Conservation (phyloP, 768 basidiomycete species). For the Rhodotorula graminis region DNA sequence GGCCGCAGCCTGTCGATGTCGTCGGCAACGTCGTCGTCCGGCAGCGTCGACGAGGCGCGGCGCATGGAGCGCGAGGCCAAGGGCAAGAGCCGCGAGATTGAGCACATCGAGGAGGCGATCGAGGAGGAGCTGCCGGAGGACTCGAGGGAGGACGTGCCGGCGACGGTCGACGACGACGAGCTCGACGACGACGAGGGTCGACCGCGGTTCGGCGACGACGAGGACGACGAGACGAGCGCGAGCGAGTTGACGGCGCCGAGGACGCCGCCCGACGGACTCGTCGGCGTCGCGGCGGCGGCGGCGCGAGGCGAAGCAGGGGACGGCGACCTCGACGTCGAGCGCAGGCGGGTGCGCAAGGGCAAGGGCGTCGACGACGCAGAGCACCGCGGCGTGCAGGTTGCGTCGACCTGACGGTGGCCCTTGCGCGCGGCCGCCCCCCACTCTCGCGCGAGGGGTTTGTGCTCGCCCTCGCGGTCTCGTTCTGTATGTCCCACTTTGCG, state of each 20-base stretch:
- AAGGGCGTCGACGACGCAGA: conserved; percentile 13
- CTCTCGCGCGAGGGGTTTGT: no score
- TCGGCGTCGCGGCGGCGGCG: no score
- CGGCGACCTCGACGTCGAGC: conserved; percentile 14
- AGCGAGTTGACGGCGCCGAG: conserved; percentile 2
- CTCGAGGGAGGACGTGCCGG: background rate
- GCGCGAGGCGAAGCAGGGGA: background rate
- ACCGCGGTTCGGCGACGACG: background rate
- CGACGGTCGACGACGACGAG: conserved; percentile 7
- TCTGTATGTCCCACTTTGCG: no score
- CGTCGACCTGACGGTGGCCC: no score
- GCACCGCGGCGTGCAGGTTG: background rate
- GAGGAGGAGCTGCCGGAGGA: conserved; percentile 4
- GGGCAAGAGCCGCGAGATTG: conserved; percentile 26
- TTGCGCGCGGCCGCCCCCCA: background rate
- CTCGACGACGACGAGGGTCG: background rate
- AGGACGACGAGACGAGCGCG: conserved; percentile 6
- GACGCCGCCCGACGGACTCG: conserved; percentile 6
- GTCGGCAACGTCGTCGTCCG: background rate
- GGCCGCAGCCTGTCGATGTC: background rate
- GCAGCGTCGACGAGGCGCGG: conserved; percentile 15
- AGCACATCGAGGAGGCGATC: conserved; percentile 34
- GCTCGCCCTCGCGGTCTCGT: no score
- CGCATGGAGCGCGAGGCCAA: conserved; percentile 35
- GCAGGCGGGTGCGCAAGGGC: conserved; percentile 20